phyloP scores from a whole-genome alignment of 768 basidiomycete species.

The Tricholoma matsutake region DNA sequence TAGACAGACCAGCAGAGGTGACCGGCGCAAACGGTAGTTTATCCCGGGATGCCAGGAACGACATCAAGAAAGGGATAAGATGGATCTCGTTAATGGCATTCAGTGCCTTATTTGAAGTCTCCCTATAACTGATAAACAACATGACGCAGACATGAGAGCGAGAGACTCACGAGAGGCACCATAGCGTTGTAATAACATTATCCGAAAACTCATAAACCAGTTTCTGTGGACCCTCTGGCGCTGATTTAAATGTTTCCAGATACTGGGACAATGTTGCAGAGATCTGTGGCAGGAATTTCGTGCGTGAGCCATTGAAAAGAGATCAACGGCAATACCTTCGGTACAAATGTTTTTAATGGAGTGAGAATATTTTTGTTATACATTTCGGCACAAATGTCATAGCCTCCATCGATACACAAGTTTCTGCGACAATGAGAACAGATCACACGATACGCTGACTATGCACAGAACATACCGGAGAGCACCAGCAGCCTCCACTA shows the following conservation, averaged over 20 bases:
- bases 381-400: constrained; percentile 95
- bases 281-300: constrained; percentile 46
- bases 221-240: constrained; percentile 68
- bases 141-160: not conserved
- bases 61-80: constrained; percentile 82
- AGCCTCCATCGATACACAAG: constrained; percentile 91
- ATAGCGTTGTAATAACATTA: constrained; percentile 87
- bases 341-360: constrained; percentile 70
- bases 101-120: constrained; percentile 91
- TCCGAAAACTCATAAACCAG: constrained; percentile 87
- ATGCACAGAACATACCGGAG: constrained; percentile 56
- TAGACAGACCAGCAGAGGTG: constrained; percentile 70
- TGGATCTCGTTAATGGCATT: constrained; percentile 80
- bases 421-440: constrained; percentile 50
- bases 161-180: constrained; percentile 87
- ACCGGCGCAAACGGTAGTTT: constrained; percentile 70
- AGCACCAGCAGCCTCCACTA: constrained; percentile 86
- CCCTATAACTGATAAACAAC: constrained; percentile 46
- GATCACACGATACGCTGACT: not conserved
- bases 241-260: constrained; percentile 54
- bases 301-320: not conserved
- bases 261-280: constrained; percentile 68
- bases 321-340: constrained; percentile 52
- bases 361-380: constrained; percentile 91
- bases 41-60: constrained; percentile 75